Evolutionary conservation across 2,329 filamentous ascomycete genomes (phyloP), one percentile per base, ranked within the genome.

Genomic region (Fusarium anthophilum): DNA sequence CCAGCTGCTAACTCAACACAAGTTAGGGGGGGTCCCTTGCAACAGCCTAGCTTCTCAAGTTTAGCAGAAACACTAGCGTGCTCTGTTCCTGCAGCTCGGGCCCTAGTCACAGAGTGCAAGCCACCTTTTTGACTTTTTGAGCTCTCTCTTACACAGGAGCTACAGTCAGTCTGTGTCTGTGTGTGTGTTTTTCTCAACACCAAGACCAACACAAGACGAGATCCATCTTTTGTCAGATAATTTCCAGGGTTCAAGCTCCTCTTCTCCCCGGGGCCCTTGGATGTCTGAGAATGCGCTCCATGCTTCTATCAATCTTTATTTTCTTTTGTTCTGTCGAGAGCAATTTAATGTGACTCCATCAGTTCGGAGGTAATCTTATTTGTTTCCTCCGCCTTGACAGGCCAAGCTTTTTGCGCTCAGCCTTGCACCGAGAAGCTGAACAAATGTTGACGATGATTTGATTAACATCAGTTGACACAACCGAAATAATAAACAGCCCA

Each of bases 31-130:
- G 43, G 24, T 62, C 58, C 58, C 54, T 58, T 64, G 76, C 59
- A 63, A 63, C 37, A 37, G 22, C 56, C 45, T 65, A 45, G 24
- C 55, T 58, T 61, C 30, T 38, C 47, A 59, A 44, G 72, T 67
- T 72, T 78, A 81, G 68, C 66, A 73, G 79, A 81, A 81, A 81
- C 80, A 76, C 79, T 81, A 81, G 80, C 78, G 78, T 59, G 39
- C 64, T 72, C 50, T 75, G 79, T 80, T 79, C 79, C 79, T 81
- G 78, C 78, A 74, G 70, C 66, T 70, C 63, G 59, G 47, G 43
- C 63, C 66, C 59, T 67, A 48, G 69, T 69, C 61, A 66, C 59
- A 55, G 55, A 62, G 61, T 47, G 55, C 63, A 72, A 64, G 51
- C 72, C 70, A 57, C 57, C 41, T 58, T 62, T 67, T 37, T 30